Conservation (phyloP, 2,329 filamentous ascomycete species). For the Colletotrichum somersetense region DNA sequence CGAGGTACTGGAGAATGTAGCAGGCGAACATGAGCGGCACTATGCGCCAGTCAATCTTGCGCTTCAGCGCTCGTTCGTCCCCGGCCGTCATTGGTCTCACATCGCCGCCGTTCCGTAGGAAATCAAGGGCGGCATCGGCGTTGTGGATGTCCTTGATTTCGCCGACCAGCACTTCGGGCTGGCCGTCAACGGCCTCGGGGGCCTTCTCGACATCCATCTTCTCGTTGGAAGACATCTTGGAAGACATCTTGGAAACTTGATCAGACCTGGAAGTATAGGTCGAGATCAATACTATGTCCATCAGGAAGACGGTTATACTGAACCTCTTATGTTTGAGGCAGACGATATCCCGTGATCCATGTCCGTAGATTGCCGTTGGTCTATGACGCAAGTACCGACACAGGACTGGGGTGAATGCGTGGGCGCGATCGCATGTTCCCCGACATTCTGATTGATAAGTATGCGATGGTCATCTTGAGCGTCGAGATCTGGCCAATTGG, state of each 20-base stretch:
- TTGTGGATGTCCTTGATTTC: constrained; percentile 24
- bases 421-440: background rate
- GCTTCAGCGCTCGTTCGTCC: constrained; percentile 32
- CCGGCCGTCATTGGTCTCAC: constrained; percentile 13
- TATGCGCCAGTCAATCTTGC: constrained; percentile 43
- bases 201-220: constrained; percentile 25
- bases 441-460: constrained; percentile 20
- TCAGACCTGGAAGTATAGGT: background rate
- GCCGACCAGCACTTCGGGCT: constrained; percentile 24
- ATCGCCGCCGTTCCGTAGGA: constrained; percentile 17
- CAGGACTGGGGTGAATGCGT: background rate
- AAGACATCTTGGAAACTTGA: background rate
- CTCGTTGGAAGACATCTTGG: constrained; percentile 1
- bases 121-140: constrained; percentile 27
- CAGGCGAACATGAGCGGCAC: constrained; percentile 43
- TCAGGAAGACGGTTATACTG: background rate
- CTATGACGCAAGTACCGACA: constrained; percentile 12
- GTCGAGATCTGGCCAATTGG: constrained; percentile 16
- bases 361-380: background rate
- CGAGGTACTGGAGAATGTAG: constrained; percentile 37
- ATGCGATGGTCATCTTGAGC: constrained; percentile 4
- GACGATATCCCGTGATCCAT: background rate
- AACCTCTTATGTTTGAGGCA: background rate
- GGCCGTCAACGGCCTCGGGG: background rate
- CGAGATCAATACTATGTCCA: no score